Evolutionary conservation across 176 grass and related monocot genomes (phyloP).

Genomic region (Zizania latifolia): DNA sequence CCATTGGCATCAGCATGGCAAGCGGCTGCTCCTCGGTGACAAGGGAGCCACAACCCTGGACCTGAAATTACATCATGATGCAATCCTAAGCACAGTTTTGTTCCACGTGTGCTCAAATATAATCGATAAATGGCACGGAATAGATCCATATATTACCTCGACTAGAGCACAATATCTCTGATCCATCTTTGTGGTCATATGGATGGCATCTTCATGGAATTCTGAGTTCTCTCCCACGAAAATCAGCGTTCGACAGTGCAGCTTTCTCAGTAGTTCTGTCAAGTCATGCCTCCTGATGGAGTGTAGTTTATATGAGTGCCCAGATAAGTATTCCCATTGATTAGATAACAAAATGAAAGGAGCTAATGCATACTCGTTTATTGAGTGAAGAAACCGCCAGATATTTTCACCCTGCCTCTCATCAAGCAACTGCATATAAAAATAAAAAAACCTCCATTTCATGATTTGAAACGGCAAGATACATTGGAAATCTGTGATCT

Average conservation of each 20-base stretch:
- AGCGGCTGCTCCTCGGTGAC: conserved; percentile 77
- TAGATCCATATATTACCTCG: conserved; percentile 42
- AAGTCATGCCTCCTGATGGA: conserved; percentile 63
- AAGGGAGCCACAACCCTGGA: conserved; percentile 76
- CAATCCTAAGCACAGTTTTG: neutral
- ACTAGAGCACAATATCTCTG: conserved; percentile 51
- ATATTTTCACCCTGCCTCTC: conserved; percentile 59
- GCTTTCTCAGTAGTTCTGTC: conserved; percentile 53
- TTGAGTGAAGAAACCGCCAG: conserved; percentile 71
- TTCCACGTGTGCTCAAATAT: neutral
- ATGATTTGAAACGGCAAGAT: neutral
- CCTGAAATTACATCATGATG: conserved; percentile 32
- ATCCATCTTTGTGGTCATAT: conserved; percentile 65
- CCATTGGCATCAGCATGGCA: conserved; percentile 72
- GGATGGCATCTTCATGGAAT: conserved; percentile 67
- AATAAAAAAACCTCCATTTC: neutral
- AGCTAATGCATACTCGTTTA: conserved; percentile 44
- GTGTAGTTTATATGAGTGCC: neutral
- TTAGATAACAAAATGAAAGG: neutral
- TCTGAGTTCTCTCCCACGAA: conserved; percentile 70
- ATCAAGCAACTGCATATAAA: conserved; percentile 65
- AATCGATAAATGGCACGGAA: neutral
- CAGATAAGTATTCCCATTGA: neutral
- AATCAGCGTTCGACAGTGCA: conserved; percentile 68
- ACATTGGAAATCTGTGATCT: neutral